Percentiles rank a stretch among this genome's conserved stretches.
Conservation (phyloP, 345 rosid genomes). For the Syzygium oleosum region DNA sequence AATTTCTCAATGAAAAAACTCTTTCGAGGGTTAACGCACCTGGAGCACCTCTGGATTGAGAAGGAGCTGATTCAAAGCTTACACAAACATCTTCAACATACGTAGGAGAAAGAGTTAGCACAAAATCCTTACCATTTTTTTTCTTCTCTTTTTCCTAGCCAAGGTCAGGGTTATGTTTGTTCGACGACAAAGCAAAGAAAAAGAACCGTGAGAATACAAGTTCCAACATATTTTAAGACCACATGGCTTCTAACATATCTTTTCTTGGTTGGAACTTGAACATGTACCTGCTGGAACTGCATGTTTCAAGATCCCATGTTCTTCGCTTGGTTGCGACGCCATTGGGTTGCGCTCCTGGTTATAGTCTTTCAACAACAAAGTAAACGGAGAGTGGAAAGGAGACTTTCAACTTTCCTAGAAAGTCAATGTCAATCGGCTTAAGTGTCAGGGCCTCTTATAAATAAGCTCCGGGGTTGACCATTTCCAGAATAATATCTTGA, state of each 20-base stretch:
- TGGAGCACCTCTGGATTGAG: neutral
- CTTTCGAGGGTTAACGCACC: neutral
- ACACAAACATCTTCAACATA: accelerated
- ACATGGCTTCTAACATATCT: accelerated
- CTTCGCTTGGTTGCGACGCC: neutral
- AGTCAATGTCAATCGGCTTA: no score
- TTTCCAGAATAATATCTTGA: no score
- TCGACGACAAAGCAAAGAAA: neutral
- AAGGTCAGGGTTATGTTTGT: neutral
- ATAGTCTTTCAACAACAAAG: neutral
- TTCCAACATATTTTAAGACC: neutral
- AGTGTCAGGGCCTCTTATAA: no score
- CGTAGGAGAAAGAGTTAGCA: neutral
- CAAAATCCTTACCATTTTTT: neutral
- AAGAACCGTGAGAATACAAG: neutral
- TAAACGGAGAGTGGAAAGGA: neutral
- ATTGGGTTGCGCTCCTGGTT: neutral
- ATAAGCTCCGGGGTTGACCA: no score
- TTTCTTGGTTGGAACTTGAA: neutral
- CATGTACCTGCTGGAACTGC: neutral
- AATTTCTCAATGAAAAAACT: neutral
- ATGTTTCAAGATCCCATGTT: neutral
- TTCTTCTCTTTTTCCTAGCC: accelerated
- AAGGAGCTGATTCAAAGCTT: accelerated
- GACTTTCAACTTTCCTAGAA: no score